Conservation (phyloP, 2,329 filamentous ascomycete genomes). For the Trichophaea hybrida region DNA sequence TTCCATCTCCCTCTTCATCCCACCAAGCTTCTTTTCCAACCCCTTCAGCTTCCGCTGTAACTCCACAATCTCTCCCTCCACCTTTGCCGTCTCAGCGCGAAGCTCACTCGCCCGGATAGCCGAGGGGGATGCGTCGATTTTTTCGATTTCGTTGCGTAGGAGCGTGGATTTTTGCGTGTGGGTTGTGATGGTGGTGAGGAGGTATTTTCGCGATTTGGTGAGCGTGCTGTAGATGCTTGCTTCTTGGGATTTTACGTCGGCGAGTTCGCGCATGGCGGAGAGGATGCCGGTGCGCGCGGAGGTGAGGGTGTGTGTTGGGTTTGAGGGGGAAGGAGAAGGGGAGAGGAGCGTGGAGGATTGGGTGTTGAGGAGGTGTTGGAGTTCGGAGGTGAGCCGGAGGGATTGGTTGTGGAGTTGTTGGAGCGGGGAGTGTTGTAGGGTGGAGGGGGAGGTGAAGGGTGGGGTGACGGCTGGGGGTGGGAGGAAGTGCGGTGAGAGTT, state of each 20-base stretch:
- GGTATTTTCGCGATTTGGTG: background rate
- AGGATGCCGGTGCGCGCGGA: background rate
- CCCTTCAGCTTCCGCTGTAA: background rate
- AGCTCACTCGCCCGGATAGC: background rate
- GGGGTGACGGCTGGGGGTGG: constrained; percentile 18
- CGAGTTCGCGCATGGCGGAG: background rate
- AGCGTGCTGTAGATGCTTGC: background rate
- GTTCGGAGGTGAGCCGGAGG: constrained; percentile 41
- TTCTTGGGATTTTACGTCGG: background rate
- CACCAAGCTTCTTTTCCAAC: background rate
- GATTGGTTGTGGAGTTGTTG: constrained; percentile 37
- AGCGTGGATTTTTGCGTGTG: background rate
- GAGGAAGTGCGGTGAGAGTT: constrained; percentile 4
- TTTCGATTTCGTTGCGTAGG: background rate
- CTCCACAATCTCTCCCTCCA: background rate
- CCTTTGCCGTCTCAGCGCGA: background rate
- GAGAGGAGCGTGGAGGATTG: constrained; percentile 42
- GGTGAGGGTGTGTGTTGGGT: background rate
- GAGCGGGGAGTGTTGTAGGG: constrained; percentile 28
- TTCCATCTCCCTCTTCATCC: background rate
- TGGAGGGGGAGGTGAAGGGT: constrained; percentile 5
- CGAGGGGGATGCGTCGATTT: background rate
- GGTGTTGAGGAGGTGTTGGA: constrained; percentile 45
- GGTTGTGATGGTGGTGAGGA: background rate
- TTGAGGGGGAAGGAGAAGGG: constrained; percentile 27